Conservation (phyloP, 2,329 filamentous ascomycete species). For the Aurifilum marmelostoma region DNA sequence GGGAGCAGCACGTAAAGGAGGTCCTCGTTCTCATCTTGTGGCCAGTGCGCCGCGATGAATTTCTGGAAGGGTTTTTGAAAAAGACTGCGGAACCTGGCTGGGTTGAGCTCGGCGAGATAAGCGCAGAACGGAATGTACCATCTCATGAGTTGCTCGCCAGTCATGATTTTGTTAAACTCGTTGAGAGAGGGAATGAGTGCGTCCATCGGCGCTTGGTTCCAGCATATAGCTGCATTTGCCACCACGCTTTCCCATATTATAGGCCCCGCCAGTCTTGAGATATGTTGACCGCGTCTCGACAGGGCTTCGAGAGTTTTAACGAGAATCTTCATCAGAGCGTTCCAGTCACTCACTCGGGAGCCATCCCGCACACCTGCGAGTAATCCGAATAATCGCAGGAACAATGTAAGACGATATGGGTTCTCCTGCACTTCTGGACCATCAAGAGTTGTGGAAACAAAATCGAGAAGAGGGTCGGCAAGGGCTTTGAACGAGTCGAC, state of each 20-base stretch:
- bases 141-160: conserved; percentile 64
- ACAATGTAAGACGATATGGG: conserved; percentile 50
- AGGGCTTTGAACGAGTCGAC: conserved; percentile 73
- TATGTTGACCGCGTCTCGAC: conserved; percentile 43
- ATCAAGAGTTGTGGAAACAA: conserved; percentile 45
- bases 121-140: conserved; percentile 88
- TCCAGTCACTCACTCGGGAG: conserved; percentile 74
- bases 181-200: conserved; percentile 72
- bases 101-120: conserved; percentile 74
- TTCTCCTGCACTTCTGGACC: conserved; percentile 38
- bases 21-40: conserved; percentile 65
- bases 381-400: conserved; percentile 66
- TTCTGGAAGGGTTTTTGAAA: conserved; percentile 81
- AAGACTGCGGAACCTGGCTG: conserved; percentile 76
- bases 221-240: conserved; percentile 65
- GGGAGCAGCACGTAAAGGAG: conserved; percentile 71
- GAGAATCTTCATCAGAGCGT: conserved; percentile 60
- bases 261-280: conserved; percentile 42
- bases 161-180: conserved; percentile 66
- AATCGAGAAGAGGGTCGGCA: conserved; percentile 62
- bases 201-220: conserved; percentile 80
- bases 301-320: conserved; percentile 55
- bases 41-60: conserved; percentile 79
- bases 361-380: conserved; percentile 82
- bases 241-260: conserved; percentile 62